These are phyloP conservation scores for Podospora comata DNA, from an alignment of 495 filamentous ascomycete species.

Conservation along the genomic window DNA sequence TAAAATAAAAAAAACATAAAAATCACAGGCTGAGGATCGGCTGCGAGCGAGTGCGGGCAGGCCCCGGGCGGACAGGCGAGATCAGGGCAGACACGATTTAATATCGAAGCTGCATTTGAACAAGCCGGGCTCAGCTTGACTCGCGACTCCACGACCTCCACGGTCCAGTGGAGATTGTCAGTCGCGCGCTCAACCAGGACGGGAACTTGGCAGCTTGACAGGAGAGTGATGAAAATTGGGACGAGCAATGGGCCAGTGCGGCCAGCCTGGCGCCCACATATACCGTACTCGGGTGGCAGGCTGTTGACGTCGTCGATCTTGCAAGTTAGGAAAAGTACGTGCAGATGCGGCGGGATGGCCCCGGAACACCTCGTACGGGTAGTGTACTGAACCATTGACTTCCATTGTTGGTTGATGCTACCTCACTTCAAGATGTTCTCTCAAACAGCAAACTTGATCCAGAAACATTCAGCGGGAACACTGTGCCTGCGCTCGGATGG, in stretches of 20 bases:
- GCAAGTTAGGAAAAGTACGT: too few relatives aligned
- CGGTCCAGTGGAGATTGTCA: constrained; percentile 28
- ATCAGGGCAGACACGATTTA: constrained; percentile 14
- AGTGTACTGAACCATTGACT: too few relatives aligned
- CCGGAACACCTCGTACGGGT: too few relatives aligned
- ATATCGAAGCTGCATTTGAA: constrained; percentile 9
- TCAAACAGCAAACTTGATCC: constrained; percentile 1
- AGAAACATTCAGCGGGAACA: not conserved
- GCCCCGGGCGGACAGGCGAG: constrained; percentile 3
- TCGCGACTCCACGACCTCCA: constrained; percentile 17
- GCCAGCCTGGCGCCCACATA: constrained; percentile 6
- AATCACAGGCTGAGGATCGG: constrained; percentile 12
- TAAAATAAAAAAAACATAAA: not conserved
- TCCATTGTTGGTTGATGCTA: too few relatives aligned
- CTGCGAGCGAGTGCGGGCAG: not conserved
- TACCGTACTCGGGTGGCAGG: not conserved
- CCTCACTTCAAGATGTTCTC: too few relatives aligned
- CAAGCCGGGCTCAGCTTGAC: constrained; percentile 17
- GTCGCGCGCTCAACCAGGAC: constrained; percentile 14
- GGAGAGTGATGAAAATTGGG: constrained; percentile 21
- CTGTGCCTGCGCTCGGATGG: constrained; percentile 1
- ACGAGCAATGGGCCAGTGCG: constrained; percentile 17
- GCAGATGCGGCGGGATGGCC: too few relatives aligned
- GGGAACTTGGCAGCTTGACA: constrained; percentile 13
- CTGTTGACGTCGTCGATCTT: constrained; percentile 18